Evolutionary conservation across 495 filamentous ascomycete genomes (phyloP), one percentile per base, ranked within the genome.

Genomic region (Chaetomium cochliodes): DNA sequence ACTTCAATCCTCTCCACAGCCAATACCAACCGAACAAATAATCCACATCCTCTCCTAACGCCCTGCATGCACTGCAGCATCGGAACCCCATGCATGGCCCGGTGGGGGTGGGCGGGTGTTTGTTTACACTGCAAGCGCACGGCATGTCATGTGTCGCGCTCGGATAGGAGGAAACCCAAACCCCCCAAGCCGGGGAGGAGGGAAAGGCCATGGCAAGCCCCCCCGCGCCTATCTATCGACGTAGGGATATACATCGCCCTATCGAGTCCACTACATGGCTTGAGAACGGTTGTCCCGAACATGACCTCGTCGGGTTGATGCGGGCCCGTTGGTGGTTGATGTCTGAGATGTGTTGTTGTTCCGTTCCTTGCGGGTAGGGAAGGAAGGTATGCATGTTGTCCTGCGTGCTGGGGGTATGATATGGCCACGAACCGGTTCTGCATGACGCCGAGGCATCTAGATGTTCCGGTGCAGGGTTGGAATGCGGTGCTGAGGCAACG

Each of bases 261-360:
- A 39, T 33, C 57, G 23, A n/a, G 15, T 28, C 22, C 22, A 46
- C 39, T 30, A 30, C 28, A 30, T 3, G 56, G 39, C n/a, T 3
- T 22, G 18, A 28, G 56, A 26, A 58, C 13, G 20, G 16, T 7
- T 18, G 56, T n/a, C 18, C n/a, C 57, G 41, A 3, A 15, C 13
- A 23, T 30, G 53, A 8, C 33, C 33, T 12, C 13, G 3, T 22
- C 33, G 13, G 9, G 39, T 26, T 13, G n/a, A 58, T 44, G 55
- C 55, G 25, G 55, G 55, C 30, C 18, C 41, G 37, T 60, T 22
- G 41, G 57, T 20, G 33, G 3, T 37, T 20, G 33, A 12, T 37
- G 39, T 46, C 44, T 30, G 57, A 59, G 47, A 42, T 59, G 25
- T 58, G 55, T 58, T 58, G 28, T 42, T 28, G 37, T 58, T 58